These are phyloP conservation scores for Aspergillus kassunensis DNA, from an alignment of 495 filamentous ascomycete genomes.

Conservation along the genomic window DNA sequence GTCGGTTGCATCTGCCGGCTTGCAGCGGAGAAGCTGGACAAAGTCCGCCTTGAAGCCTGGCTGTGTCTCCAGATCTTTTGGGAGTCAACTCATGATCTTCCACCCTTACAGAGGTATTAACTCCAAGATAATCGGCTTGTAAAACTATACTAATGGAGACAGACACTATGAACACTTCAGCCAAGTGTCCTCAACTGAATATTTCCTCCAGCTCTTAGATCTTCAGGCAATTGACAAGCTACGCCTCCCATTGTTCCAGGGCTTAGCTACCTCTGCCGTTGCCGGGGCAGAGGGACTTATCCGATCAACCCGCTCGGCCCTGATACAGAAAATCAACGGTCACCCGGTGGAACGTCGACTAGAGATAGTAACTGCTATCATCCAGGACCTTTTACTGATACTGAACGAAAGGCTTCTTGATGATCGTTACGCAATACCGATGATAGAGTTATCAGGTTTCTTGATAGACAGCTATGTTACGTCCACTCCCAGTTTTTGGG, in stretches of 20 bases:
- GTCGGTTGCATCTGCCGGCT: slow-evolving; percentile 57
- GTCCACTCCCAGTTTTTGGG: slow-evolving; percentile 12
- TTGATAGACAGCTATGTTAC: slow-evolving; percentile 53
- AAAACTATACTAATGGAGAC: slow-evolving; percentile 16
- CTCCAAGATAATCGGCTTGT: not conserved
- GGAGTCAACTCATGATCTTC: slow-evolving; percentile 29
- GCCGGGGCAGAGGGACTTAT: slow-evolving; percentile 80
- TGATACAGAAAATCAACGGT: slow-evolving; percentile 45
- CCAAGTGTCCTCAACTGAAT: slow-evolving; percentile 39
- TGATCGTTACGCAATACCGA: slow-evolving; percentile 70
- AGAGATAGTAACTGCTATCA: slow-evolving; percentile 28
- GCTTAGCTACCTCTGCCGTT: slow-evolving; percentile 77
- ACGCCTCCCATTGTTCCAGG: slow-evolving; percentile 56
- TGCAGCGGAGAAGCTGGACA: slow-evolving; percentile 83
- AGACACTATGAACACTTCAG: slow-evolving; percentile 46
- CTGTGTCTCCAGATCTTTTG: slow-evolving; percentile 41
- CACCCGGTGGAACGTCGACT: slow-evolving; percentile 36
- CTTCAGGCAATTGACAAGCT: slow-evolving; percentile 36
- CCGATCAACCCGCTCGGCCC: slow-evolving; percentile 64
- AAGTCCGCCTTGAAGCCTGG: slow-evolving; percentile 69
- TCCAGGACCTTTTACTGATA: slow-evolving; percentile 39
- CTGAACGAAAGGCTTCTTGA: slow-evolving; percentile 46
- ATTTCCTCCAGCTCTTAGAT: slow-evolving; percentile 42
- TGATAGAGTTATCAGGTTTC: slow-evolving; percentile 70
- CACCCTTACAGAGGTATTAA: slow-evolving; percentile 32